Conservation (phyloP, 225 moss, liverwort and hornwort genomes). For the Thuidium tamariscinum region DNA sequence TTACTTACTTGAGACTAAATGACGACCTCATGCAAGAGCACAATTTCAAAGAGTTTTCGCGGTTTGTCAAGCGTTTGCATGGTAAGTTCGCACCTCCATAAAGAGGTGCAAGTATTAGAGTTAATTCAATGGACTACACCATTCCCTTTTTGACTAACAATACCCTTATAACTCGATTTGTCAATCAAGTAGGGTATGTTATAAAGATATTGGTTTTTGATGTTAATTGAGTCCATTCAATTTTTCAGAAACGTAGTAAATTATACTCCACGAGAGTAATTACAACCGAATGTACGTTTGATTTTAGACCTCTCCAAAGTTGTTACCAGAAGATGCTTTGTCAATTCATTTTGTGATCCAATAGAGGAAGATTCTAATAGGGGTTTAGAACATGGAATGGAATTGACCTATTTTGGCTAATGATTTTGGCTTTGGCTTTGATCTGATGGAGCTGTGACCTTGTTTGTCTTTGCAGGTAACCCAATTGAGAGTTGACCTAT, state of each 20-base stretch:
- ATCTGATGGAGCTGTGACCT: background rate
- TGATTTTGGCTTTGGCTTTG: background rate
- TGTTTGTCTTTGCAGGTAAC: conserved; percentile 9
- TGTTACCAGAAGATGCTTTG: background rate
- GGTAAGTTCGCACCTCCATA: conserved; percentile 19
- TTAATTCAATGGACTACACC: background rate
- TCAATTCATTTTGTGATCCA: background rate
- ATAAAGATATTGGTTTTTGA: background rate
- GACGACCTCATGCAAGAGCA: conserved; percentile 63
- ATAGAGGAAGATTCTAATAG: background rate
- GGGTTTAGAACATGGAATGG: background rate
- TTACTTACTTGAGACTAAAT: conserved; percentile 83
- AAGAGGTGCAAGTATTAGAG: background rate
- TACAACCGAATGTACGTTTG: background rate
- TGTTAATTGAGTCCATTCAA: background rate
- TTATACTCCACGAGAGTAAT: background rate
- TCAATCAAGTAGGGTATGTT: background rate
- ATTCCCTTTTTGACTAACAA: background rate
- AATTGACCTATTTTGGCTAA: background rate
- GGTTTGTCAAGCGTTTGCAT: conserved; percentile 75
- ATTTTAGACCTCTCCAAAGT: too few species aligned
- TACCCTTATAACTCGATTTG: background rate
- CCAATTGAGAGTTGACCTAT: conserved; percentile 7
- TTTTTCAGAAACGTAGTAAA: background rate
- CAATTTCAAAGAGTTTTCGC: conserved; percentile 71